Conservation (phyloP, 2,329 filamentous ascomycete species). For the Teratosphaeria pseudoeucalypti region DNA sequence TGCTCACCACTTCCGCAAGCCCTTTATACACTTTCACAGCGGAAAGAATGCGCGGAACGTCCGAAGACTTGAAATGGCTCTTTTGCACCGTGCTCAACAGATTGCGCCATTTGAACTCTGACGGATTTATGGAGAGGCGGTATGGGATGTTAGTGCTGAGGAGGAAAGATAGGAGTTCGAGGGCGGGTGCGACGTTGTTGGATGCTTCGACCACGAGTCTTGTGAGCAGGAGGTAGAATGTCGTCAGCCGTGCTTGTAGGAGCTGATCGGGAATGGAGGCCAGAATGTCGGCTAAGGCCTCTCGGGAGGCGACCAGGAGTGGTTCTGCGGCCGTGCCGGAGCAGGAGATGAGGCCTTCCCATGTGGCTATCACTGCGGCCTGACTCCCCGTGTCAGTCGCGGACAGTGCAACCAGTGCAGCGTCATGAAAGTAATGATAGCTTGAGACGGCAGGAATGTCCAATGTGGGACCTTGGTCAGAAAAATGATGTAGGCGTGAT, state of each 20-base stretch:
- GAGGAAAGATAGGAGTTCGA: slow-evolving; percentile 70
- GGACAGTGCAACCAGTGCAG: slow-evolving; percentile 7
- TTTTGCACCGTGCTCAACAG: slow-evolving; percentile 65
- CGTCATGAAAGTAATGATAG: slow-evolving; percentile 14
- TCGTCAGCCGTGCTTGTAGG: slow-evolving; percentile 11
- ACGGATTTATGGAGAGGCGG: slow-evolving; percentile 17
- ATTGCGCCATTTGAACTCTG: slow-evolving; percentile 51
- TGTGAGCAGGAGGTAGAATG: slow-evolving; percentile 15
- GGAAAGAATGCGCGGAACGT: slow-evolving; percentile 70
- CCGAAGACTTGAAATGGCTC: slow-evolving; percentile 71
- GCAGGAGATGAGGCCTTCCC: slow-evolving; percentile 61
- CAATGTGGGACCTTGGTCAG: background rate
- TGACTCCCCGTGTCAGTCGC: background rate
- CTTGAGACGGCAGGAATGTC: slow-evolving; percentile 17
- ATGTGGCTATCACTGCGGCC: slow-evolving; percentile 35
- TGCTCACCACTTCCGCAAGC: slow-evolving; percentile 45
- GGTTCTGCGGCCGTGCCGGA: slow-evolving; percentile 71
- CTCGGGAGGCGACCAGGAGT: slow-evolving; percentile 57
- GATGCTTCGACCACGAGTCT: slow-evolving; percentile 6
- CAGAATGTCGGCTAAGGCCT: slow-evolving; percentile 46
- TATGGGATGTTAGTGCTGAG: slow-evolving; percentile 37
- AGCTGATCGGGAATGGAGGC: slow-evolving; percentile 4
- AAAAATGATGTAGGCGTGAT: background rate
- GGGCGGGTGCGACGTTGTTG: slow-evolving; percentile 40
- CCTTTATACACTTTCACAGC: slow-evolving; percentile 71